Evolutionary conservation across 2,329 filamentous ascomycete genomes (phyloP).

Genomic region (Davidsoniella eucalypti): DNA sequence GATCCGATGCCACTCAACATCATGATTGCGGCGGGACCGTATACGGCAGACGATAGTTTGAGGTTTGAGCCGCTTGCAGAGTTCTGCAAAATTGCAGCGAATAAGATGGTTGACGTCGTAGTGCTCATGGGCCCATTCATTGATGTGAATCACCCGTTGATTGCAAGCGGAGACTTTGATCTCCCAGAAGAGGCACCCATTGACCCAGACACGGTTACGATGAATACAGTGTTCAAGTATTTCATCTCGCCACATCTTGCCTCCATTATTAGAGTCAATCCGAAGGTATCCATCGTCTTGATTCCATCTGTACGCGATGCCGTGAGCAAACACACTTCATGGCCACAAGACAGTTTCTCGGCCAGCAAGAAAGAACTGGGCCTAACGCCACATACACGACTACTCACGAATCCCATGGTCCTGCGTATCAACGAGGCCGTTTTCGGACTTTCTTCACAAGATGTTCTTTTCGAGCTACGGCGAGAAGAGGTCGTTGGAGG

Average conservation of each 20-base stretch:
- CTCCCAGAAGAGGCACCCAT: slow-evolving; percentile 49
- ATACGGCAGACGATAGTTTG: slow-evolving; percentile 82
- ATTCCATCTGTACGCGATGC: slow-evolving; percentile 71
- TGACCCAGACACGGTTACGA: slow-evolving; percentile 62
- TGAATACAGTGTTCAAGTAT: slow-evolving; percentile 69
- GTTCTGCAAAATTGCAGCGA: slow-evolving; percentile 60
- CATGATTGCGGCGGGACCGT: slow-evolving; percentile 70
- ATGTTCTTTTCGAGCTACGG: slow-evolving; percentile 69
- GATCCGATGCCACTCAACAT: slow-evolving; percentile 50
- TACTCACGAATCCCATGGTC: slow-evolving; percentile 83
- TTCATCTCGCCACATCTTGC: slow-evolving; percentile 60
- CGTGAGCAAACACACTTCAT: slow-evolving; percentile 69
- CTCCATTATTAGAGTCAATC: slow-evolving; percentile 52
- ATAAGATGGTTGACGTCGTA: slow-evolving; percentile 59
- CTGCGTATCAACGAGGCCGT: slow-evolving; percentile 76
- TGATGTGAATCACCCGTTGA: slow-evolving; percentile 75
- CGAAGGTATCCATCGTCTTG: slow-evolving; percentile 64
- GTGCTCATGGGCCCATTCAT: slow-evolving; percentile 78
- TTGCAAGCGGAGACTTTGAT: slow-evolving; percentile 67
- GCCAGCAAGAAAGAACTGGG: slow-evolving; percentile 50
- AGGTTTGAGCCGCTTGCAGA: slow-evolving; percentile 76
- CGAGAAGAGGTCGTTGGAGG: slow-evolving; percentile 41
- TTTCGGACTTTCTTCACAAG: slow-evolving; percentile 67
- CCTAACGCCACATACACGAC: slow-evolving; percentile 56
- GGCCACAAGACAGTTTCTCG: slow-evolving; percentile 50